A percentile compares a stretch with the other conserved stretches of the same genome.
Evolutionary conservation across 352 stramenopile genomes (phyloP).

Genomic region (Phytophthora sansomeana): DNA sequence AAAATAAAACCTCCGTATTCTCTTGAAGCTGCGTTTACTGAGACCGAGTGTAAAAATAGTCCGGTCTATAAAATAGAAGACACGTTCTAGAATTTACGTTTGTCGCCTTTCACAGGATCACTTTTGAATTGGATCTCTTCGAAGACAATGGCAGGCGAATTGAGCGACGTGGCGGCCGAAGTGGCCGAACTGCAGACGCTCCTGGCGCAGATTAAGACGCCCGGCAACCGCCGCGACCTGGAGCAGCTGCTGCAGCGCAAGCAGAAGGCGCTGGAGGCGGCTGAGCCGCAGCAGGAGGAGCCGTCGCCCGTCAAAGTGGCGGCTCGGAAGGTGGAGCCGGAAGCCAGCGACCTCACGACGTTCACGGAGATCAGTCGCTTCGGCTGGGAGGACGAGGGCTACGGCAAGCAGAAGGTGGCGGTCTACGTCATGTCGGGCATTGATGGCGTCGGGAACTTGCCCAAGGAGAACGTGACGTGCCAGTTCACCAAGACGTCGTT

Average conservation of each 20-base stretch:
- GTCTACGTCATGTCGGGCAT: conserved; percentile 88
- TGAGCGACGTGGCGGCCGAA: conserved; percentile 48
- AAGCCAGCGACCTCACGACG: conserved; percentile 50
- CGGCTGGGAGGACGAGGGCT: conserved; percentile 90
- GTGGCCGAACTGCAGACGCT: conserved; percentile 76
- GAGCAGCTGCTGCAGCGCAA: conserved; percentile 67
- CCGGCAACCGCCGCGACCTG: conserved; percentile 72
- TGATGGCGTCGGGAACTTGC: conserved; percentile 77
- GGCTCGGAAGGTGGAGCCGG: neutral
- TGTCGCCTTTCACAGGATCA: conserved; percentile 1
- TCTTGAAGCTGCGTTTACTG: neutral
- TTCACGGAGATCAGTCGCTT: conserved; percentile 90
- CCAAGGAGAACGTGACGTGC: conserved; percentile 77
- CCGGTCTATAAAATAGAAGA: conserved; percentile 12
- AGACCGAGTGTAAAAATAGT: conserved; percentile 13
- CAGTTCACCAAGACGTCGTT: conserved; percentile 85
- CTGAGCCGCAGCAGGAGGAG: conserved; percentile 31
- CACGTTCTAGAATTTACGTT: conserved; percentile 1
- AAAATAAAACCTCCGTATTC: neutral
- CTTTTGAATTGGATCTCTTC: conserved; percentile 19
- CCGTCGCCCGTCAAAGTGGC: conserved; percentile 28
- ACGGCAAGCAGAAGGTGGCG: conserved; percentile 84
- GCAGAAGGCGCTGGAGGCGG: conserved; percentile 51
- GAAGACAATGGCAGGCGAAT: conserved; percentile 36
- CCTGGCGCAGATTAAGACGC: conserved; percentile 57